Percentiles rank a stretch among this genome's conserved stretches.
phyloP scores from a whole-genome alignment of 306 rosid species.

The Styphnolobium japonicum region DNA sequence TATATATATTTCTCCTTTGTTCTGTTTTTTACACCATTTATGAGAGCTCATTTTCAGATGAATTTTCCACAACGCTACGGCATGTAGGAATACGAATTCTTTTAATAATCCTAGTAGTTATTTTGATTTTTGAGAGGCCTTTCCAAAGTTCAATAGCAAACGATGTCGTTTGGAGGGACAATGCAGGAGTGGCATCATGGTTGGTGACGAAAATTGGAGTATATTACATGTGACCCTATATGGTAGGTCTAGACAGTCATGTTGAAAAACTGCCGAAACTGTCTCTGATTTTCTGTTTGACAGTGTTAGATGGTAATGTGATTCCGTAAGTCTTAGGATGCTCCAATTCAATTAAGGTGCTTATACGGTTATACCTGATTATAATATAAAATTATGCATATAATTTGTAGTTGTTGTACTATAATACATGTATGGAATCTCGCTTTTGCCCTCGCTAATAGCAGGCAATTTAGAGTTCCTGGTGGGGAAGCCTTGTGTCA shows the following conservation, averaged over 20 bases:
- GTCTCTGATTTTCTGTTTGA: background rate
- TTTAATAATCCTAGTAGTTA: background rate
- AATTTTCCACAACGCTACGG: no score
- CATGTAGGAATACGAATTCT: background rate
- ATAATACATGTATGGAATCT: background rate
- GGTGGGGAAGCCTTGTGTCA: background rate
- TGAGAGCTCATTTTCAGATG: background rate
- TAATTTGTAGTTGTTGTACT: background rate
- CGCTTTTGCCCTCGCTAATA: background rate
- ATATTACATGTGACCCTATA: background rate
- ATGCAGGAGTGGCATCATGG: background rate
- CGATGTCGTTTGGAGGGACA: slow-evolving; percentile 5
- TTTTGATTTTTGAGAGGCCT: background rate
- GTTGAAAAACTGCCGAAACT: background rate
- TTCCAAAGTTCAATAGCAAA: background rate
- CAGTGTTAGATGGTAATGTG: background rate
- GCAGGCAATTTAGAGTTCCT: background rate
- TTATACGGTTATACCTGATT: background rate
- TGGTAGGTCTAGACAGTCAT: background rate
- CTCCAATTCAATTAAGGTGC: background rate
- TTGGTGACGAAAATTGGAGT: background rate
- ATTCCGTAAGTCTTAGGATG: background rate
- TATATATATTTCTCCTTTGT: no score
- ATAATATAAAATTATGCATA: background rate
- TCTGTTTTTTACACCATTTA: background rate